Evolutionary conservation across 441 rosid genomes (phyloP).

Genomic region (Daphne laureola): DNA sequence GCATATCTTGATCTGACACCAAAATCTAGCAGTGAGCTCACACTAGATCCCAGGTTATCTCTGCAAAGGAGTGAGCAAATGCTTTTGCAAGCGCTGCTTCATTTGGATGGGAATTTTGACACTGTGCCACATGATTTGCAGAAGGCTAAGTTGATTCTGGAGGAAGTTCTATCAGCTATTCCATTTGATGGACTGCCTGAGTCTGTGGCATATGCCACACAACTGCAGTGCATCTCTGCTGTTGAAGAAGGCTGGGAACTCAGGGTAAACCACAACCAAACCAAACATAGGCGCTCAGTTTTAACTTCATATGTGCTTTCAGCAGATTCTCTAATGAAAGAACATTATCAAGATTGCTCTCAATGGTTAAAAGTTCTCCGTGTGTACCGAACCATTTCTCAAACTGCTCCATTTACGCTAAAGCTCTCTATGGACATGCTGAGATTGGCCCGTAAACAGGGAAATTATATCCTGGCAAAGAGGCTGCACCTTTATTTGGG

Average conservation of each 20-base stretch:
- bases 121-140: conserved; percentile 60
- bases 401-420: conserved; percentile 62
- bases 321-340: conserved; percentile 48
- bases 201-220: conserved; percentile 67
- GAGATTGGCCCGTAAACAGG: conserved; percentile 83
- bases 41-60: conserved; percentile 92
- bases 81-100: conserved; percentile 92
- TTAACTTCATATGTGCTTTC: conserved; percentile 60
- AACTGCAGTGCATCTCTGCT: conserved; percentile 84
- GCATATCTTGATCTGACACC: conserved; percentile 90
- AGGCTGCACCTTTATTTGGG: conserved; percentile 49
- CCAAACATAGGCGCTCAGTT: conserved; percentile 36
- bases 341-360: conserved; percentile 67
- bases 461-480: conserved; percentile 68
- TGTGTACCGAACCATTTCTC: conserved; percentile 57
- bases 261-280: conserved; percentile 25
- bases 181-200: conserved; percentile 87
- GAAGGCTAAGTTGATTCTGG: conserved; percentile 83
- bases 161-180: conserved; percentile 69
- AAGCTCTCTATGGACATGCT: conserved; percentile 78
- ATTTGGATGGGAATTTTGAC: conserved; percentile 61
- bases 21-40: conserved; percentile 81
- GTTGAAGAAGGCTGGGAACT: conserved; percentile 59
- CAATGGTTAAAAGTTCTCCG: conserved; percentile 90
- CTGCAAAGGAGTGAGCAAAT: conserved; percentile 97